A percentile compares a stretch with the other conserved stretches of the same genome.
Evolutionary conservation across 73 alveolate species (phyloP).

Genomic region (Durusdinium trenchii): DNA sequence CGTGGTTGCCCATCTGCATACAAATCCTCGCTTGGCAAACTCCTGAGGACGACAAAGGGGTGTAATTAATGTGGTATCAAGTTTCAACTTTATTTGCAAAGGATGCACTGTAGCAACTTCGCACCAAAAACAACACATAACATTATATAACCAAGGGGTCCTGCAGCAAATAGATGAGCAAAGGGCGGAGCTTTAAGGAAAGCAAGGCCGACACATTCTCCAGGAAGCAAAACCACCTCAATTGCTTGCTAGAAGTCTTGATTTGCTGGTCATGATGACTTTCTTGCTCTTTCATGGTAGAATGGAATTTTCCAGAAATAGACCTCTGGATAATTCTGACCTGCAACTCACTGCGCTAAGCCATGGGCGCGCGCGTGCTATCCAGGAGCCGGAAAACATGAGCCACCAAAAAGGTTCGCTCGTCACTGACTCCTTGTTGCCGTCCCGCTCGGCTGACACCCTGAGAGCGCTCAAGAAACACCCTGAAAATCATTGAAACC

Average conservation of each 20-base stretch:
- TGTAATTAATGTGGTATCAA: neutral
- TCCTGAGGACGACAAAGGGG: neutral
- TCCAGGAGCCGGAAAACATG: neutral
- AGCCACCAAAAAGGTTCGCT: neutral
- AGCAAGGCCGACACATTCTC: constrained; percentile 19
- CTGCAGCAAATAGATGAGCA: neutral
- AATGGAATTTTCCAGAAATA: no score
- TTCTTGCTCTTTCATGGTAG: no score
- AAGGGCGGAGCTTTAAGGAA: neutral
- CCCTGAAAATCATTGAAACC: no score
- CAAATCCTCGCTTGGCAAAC: neutral
- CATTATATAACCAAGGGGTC: neutral
- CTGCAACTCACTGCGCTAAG: no score
- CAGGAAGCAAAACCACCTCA: neutral
- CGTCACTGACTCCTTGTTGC: neutral
- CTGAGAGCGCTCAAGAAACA: neutral
- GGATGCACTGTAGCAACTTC: no score
- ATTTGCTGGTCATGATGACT: no score
- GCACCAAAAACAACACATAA: neutral
- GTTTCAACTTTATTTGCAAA: no score
- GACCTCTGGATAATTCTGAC: no score
- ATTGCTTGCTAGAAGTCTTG: no score
- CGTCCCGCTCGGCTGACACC: neutral
- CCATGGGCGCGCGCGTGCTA: no score
- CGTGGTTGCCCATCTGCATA: neutral